A percentile compares a stretch with the other conserved stretches of the same genome.
Evolutionary conservation across 257 asterid genomes (phyloP).

Genomic region (Nicotiana noctiflora): DNA sequence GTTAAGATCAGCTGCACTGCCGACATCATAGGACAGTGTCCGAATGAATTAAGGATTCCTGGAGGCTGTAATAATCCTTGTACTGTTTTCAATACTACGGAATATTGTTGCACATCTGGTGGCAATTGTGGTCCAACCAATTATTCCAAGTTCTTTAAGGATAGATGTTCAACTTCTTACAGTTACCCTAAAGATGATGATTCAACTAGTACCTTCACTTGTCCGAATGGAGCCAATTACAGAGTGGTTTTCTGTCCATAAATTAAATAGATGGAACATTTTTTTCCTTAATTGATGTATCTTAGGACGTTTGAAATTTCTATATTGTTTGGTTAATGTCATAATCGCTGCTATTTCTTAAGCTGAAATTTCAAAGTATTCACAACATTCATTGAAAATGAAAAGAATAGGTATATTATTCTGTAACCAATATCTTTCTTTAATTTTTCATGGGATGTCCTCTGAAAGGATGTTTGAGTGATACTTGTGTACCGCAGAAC

Average conservation of each 20-base stretch:
- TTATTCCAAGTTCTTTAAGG: slow-evolving; percentile 34
- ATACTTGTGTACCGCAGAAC: neutral
- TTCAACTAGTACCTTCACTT: slow-evolving; percentile 33
- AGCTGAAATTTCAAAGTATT: neutral
- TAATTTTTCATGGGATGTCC: too few relatives aligned
- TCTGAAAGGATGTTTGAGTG: too few relatives aligned
- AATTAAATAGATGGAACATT: neutral
- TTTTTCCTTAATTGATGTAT: neutral
- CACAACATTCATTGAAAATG: neutral
- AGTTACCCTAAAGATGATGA: slow-evolving; percentile 43
- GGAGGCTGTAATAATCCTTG: slow-evolving; percentile 50
- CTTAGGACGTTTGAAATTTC: neutral
- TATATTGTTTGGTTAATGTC: neutral
- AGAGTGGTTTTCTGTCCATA: slow-evolving; percentile 43
- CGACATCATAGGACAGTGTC: slow-evolving; percentile 42
- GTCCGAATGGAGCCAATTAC: slow-evolving; percentile 40
- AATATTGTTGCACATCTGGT: slow-evolving; percentile 34
- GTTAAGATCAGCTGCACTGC: slow-evolving; percentile 28
- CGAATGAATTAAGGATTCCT: slow-evolving; percentile 19
- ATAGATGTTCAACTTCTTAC: slow-evolving; percentile 39
- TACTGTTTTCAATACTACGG: slow-evolving; percentile 19
- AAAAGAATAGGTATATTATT: neutral
- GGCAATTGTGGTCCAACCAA: slow-evolving; percentile 27
- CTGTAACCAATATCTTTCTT: neutral
- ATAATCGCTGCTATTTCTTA: neutral